Evolutionary conservation across 2,329 filamentous ascomycete genomes (phyloP), one percentile per base, ranked within the genome.

Genomic region (Trichoderma polysporum): DNA sequence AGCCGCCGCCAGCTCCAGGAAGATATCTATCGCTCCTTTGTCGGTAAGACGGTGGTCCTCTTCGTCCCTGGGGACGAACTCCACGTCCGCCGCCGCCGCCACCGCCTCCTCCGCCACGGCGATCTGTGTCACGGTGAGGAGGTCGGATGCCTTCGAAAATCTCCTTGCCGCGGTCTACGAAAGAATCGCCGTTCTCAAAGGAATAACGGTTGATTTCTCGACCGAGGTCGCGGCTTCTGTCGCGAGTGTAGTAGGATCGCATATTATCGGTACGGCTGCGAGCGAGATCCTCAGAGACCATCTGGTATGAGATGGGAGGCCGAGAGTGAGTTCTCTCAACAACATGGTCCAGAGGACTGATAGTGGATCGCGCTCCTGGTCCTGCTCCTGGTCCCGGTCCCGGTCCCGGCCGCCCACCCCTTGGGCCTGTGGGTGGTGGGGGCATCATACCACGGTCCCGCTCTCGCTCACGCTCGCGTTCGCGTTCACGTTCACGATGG

Each of bases 111-210:
- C 77, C 66, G 73, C 74, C 79, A 10, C 80, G 76, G 22, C 77
- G 78, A 22, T 77, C 74, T 77, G 80, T 58, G 71, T 79, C 73
- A 12, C 85, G 79, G 68, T 86, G 83, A 1, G 87, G 87, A 27
- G 86, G 87, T 27, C 87, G 81, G 68, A 90, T 88, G 17, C 87
- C 87, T 56, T 87, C 79, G 73, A 90, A 90, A 41, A 89, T 87
- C 75, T 93, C 91, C 17, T 87, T 87, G 15, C 91, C 91, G 63
- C 89, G 84, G 75, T 93, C 90, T 52, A 93, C 90, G 63, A 93
- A 87, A 6, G 78, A 74, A 68, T 89, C 86, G 0, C 82, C 84
- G 66, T 88, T 81, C 75, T 93, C 90, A 71, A 93, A 93, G 0
- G 89, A 90, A 75, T 92, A 93, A 35, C 91, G 84, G 74, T 91